Evolutionary conservation across 169 alveolate species (phyloP), one percentile per base, ranked within the genome.

Genomic region (Eimeria mitis): DNA sequence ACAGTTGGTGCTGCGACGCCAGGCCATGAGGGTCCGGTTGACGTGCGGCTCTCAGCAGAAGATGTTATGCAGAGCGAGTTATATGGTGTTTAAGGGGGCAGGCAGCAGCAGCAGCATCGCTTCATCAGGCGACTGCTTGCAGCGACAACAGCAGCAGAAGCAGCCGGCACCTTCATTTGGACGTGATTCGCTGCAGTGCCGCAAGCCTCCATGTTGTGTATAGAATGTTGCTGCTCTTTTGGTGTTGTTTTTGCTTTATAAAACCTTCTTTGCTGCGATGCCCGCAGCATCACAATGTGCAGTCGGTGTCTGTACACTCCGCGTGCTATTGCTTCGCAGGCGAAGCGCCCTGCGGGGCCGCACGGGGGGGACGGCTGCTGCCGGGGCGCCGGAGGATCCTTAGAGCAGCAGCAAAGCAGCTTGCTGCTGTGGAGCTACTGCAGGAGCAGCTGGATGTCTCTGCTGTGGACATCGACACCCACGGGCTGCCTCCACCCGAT

Each of bases 391-490:
- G 65, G 59, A 65, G 91, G 23, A 83, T 83, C 34, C 70, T 83
- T 31, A 70, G 54, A 42, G 65, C 47, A 16, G 91, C 91, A 28
- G 91, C 91, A 34, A 65, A 70, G 54, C 91, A 83, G 76, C 75
- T 83, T 16, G 91, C 91, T 34, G 71, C 91, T 52, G 65, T 65
- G 16, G 91, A 83, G 91, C 54, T 56, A 76, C 91, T 83, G 37
- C 76, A n/a, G 76, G 91, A 56, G 34, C 76, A 70, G 31, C 76
- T 83, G 14, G 91, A 83, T 70, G 73, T 83, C 28, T 83, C 76
- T 11, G 91, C 91, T 9, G 91, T 83, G n/a, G 91, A 83, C 75
- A 83, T 83, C 49, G 49, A 83, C 75, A 83, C 91, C 47, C 91
- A 83, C 59, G 21, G 76, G 21, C 40, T 83, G 91, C 91, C 91